These are phyloP conservation scores for Coleophoma crateriformis DNA, from an alignment of 2,329 filamentous ascomycete genomes.

Conservation along the genomic window DNA sequence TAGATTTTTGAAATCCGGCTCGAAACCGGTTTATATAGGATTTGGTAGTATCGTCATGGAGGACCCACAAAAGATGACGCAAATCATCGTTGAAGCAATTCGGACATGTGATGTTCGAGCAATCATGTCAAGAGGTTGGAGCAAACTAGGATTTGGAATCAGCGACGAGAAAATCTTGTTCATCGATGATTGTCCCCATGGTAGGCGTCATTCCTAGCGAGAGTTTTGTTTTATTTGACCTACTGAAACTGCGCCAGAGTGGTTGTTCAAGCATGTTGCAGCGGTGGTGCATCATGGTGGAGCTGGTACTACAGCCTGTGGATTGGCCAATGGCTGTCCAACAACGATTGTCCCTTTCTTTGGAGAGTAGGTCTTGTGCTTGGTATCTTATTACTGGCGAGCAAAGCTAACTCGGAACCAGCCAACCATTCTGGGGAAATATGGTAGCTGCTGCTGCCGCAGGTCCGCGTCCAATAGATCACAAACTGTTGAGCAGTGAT, in stretches of 20 bases:
- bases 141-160: slow-evolving; percentile 21
- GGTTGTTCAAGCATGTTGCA: slow-evolving; percentile 29
- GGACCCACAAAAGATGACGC: slow-evolving; percentile 26
- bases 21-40: slow-evolving; percentile 6
- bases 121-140: slow-evolving; percentile 30
- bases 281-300: slow-evolving; percentile 31
- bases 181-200: slow-evolving; percentile 6
- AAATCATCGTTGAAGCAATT: slow-evolving; percentile 28
- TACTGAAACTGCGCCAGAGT: slow-evolving; percentile 12
- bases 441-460: slow-evolving; percentile 34
- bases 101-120: slow-evolving; percentile 26
- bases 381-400: not conserved
- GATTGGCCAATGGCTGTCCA: slow-evolving; percentile 27
- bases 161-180: slow-evolving; percentile 3
- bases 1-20: slow-evolving; percentile 3
- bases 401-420: not conserved
- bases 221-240: not conserved
- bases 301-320: slow-evolving; percentile 25
- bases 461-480: slow-evolving; percentile 30
- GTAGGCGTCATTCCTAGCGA: not conserved
- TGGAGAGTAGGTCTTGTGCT: slow-evolving; percentile 22
- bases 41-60: slow-evolving; percentile 20
- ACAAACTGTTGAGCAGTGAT: slow-evolving; percentile 26
- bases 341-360: slow-evolving; percentile 35
- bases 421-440: slow-evolving; percentile 37